Evolutionary conservation across 208 protist genomes (phyloP), one percentile per base, ranked within the genome.

Genomic region (Leishmania amazonensis): DNA sequence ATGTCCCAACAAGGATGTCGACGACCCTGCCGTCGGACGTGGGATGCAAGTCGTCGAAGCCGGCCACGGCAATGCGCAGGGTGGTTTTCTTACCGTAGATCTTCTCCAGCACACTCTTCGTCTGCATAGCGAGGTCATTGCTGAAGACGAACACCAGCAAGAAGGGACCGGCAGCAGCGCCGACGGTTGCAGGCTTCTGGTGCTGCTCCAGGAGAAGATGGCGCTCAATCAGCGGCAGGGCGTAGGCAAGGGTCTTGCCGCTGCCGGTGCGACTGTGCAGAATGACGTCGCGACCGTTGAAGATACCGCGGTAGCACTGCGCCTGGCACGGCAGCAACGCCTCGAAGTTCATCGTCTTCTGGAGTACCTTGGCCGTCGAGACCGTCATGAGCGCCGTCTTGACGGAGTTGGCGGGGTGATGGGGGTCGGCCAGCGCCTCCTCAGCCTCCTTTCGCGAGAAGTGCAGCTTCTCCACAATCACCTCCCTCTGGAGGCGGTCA

Each of bases 231-330:
- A 98, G 88, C 11, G 99, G 99, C 21, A 99, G 96, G 17, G 99
- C 93, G 89, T 99, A 99, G 24, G 99, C 98, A 1, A 99, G 85
- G 51, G 99, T 99, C 90, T 99, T 99, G 45, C 99, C 98, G 80
- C 90, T 97, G 75, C 98, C 97, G 45, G 97, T 99, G 81, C 97
- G 95, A 78, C 96, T 97, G 87, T 98, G 96, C 72, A 98, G 88
- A 58, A 99, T 94, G 73, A 98, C 89, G 78, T 99, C 96, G 57
- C 93, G 91, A 38, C 93, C 89, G 58, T 92, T 90, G 76, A 97
- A 96, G 67, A 98, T 94, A 53, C 93, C 93, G 40, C 90, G 89
- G 81, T 96, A 98, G 85, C 92, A 96, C 83, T 98, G 93, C 57
- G 95, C 93, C 80, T 98, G 95, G 80, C 90, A 93, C 17, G 92